Percentiles rank a stretch among this genome's conserved stretches.
Evolutionary conservation across 2,329 filamentous ascomycete genomes (phyloP).

Genomic region (Fusarium sp.): DNA sequence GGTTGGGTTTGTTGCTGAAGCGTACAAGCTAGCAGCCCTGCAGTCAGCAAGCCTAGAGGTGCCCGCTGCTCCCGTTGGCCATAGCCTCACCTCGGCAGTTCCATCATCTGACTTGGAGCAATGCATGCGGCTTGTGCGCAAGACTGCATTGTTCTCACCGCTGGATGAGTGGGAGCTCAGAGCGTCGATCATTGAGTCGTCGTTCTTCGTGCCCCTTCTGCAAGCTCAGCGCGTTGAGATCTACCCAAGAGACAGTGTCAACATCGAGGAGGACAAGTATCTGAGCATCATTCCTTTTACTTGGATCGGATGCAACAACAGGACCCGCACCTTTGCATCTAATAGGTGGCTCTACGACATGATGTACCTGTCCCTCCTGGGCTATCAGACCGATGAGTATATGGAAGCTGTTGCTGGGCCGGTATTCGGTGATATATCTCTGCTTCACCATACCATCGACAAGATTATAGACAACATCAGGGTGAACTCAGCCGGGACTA

Average conservation of each 20-base stretch:
- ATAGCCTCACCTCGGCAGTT: not conserved
- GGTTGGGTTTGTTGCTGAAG: not conserved
- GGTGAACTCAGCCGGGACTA: fast-evolving
- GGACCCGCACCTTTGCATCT: not conserved
- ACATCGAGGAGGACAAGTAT: not conserved
- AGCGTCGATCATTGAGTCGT: not conserved
- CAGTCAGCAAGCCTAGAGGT: too few species aligned
- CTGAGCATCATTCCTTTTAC: not conserved
- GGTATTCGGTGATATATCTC: not conserved
- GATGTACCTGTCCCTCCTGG: not conserved
- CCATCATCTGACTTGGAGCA: not conserved
- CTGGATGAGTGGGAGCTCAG: not conserved
- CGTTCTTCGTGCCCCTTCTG: not conserved
- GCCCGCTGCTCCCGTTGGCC: not conserved
- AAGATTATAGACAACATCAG: not conserved
- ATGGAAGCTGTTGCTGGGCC: not conserved
- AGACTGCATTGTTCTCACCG: not conserved
- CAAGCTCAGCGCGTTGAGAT: not conserved
- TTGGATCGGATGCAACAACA: not conserved
- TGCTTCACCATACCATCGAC: not conserved
- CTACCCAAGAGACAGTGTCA: fast-evolving
- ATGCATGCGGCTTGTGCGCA: not conserved
- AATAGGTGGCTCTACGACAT: not conserved
- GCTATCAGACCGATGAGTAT: slow-evolving; percentile 2
- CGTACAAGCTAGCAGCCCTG: not conserved